Base-by-base conservation (phyloP, 441 rosid species). In the Jatropha podagrica region DNA sequence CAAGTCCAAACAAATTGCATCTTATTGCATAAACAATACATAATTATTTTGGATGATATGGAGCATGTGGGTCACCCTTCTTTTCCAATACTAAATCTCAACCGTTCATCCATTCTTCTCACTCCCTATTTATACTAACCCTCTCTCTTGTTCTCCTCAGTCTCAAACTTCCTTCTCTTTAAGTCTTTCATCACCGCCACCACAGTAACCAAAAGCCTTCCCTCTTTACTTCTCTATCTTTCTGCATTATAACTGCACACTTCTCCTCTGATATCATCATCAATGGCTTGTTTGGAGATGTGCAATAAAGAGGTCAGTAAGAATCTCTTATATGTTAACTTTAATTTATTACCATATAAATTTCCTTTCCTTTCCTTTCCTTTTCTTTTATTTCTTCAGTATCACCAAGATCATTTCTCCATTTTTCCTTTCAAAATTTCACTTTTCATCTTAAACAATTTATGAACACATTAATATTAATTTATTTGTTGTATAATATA, bases 281-380 rank as follows among this genome's bases (percentile, higher is more conserved):
- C 72, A 76, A 89, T 88, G 93, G 90, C 84, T 66, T 89, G 91
- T 81, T 80, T 89, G 49, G 91, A 87, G 81, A 78, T 86, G 52
- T 82, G 80, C 14, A 54, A 18, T 71, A 86, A 78, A 68, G 85
- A 90, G 83, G 95, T 92, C 38, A 81, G 89, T 82, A 20, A 42
- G 58, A n/a, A 49, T 20, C 9, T 69, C 40, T 49, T 41, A 7
- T 10, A 10, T 66, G 20, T 8, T 44, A 32, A 32, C 32, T 44
- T 44, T 42, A 42, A 42, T 44, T 44, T 7, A 44, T 44, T 4
- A 44, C 2, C 32, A 44, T 44, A 44, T 7, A 6, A 44, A 12
- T 44, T 44, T 44, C 10, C 48, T 44, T 44, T 44, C 10, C 48
- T 44, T 44, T 44, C 10, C 48, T 44, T 44, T 44, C 10, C 48